Conservation (phyloP, 202 grass and related monocot species). For the Digitaria exilis region DNA sequence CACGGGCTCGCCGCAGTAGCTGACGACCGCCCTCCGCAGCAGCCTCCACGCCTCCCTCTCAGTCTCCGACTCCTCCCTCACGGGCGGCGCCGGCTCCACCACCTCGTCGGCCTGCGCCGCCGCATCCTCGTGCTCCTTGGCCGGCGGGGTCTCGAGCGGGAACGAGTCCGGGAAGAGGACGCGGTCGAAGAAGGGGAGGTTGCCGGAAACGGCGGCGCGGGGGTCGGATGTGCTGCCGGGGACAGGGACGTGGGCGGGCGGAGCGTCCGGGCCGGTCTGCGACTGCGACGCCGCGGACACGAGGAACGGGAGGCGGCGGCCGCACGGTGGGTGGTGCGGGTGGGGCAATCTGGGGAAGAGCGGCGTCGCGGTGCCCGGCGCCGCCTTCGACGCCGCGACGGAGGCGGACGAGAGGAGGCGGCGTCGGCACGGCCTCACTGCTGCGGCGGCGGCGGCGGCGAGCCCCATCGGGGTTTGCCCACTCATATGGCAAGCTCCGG, state of each 20-base stretch:
- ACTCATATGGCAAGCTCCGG: slow-evolving; percentile 60
- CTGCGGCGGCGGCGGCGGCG: slow-evolving; percentile 51
- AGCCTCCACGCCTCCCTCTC: slow-evolving; percentile 92
- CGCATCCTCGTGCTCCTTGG: slow-evolving; percentile 6
- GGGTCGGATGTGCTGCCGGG: slow-evolving; percentile 27
- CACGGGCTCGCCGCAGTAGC: slow-evolving; percentile 79
- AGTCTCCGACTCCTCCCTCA: slow-evolving; percentile 58
- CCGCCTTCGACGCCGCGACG: slow-evolving; percentile 8
- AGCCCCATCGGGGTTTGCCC: slow-evolving; percentile 66
- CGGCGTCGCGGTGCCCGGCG: slow-evolving; percentile 21
- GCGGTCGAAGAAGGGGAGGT: slow-evolving; percentile 75
- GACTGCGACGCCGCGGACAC: slow-evolving; percentile 51
- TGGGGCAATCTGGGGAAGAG: slow-evolving; percentile 44
- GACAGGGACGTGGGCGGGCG: neutral
- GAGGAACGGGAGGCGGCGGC: slow-evolving; percentile 40
- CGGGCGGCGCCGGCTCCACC: slow-evolving; percentile 2
- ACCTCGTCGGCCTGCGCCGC: neutral
- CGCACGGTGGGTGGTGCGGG: slow-evolving; percentile 27
- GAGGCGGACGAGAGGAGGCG: slow-evolving; percentile 52
- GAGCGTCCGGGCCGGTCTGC: slow-evolving; percentile 29
- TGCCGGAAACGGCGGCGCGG: slow-evolving; percentile 35
- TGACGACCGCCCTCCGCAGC: slow-evolving; percentile 75
- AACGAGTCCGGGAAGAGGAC: slow-evolving; percentile 69
- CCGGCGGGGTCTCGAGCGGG: slow-evolving; percentile 42
- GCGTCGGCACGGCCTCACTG: slow-evolving; percentile 69